phyloP scores from a whole-genome alignment of 768 basidiomycete species.

The Lentinula sp. region DNA sequence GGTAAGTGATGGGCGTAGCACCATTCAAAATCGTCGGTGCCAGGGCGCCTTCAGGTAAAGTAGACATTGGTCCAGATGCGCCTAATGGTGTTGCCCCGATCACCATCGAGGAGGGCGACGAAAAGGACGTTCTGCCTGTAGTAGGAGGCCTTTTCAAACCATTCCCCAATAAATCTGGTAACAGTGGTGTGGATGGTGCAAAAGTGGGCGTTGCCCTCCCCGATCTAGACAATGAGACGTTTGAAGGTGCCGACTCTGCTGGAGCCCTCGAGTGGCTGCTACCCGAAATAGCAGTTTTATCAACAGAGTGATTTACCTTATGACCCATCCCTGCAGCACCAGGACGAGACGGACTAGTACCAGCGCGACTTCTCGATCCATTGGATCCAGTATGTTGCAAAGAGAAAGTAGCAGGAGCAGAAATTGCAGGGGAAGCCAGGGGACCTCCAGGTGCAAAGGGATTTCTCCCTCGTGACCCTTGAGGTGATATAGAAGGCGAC shows the following conservation, averaged over 20 bases:
- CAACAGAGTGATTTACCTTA: conserved; percentile 26
- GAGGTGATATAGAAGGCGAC: not conserved
- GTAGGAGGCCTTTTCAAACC: not conserved
- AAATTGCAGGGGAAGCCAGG: conserved; percentile 5
- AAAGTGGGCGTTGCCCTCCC: not conserved
- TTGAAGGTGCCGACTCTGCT: conserved; percentile 26
- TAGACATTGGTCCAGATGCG: not conserved
- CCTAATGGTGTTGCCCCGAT: not conserved
- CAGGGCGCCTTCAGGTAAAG: not conserved
- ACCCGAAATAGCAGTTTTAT: conserved; percentile 22
- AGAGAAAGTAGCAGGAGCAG: not conserved
- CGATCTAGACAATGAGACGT: not conserved
- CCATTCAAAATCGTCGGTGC: conserved; percentile 5
- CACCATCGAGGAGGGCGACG: not conserved
- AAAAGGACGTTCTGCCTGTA: not conserved
- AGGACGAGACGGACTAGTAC: conserved; percentile 9
- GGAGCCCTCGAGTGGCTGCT: conserved; percentile 25
- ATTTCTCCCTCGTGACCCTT: conserved; percentile 6
- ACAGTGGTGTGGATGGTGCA: not conserved
- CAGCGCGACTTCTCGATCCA: not conserved
- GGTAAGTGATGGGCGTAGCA: conserved; percentile 4
- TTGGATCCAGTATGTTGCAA: not conserved
- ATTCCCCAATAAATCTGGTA: not conserved
- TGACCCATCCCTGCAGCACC: conserved; percentile 7
- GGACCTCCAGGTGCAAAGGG: conserved; percentile 6